Base-by-base conservation (phyloP, 2,329 filamentous ascomycete species). In the Basipetospora chlamydospora region DNA sequence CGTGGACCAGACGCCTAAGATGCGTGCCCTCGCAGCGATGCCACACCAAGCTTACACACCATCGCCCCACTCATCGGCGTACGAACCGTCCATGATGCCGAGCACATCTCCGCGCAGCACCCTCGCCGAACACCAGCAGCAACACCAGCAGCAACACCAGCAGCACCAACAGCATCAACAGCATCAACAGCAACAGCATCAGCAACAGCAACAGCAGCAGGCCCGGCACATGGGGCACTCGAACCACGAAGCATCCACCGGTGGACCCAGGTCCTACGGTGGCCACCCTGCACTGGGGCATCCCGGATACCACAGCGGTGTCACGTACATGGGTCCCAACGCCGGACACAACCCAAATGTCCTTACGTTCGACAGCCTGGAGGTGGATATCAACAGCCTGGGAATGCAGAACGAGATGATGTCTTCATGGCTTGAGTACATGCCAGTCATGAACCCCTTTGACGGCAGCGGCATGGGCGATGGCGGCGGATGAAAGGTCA, bases 331-430 rank as follows among this genome's bases (percentile, higher is more conserved):
- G 30, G 12, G 17, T 8, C 12, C 12, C 12, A 33, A 21, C 17
- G 15, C 9, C 36, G 41, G 51, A 35, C 15, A 47, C 40, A 17
- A 49, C 37, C 57, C 61, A 42, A 59, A 67, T 32, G 57, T 59
- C 43, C 78, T 86, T 57, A 76, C 80, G 42, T 82, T 87, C 44
- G 75, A 84, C 50, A 79, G 73, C 41, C 80, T 83, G 43, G 80
- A 87, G 44, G 73, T 88, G 23, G 80, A 87, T 43, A 79, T 87
- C 63, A 73, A 70, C 17, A 60, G 71, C 4, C 57, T 86, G 13
- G 76, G 73, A 0, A 42, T 66, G 26, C 58, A 61, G 2, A 69
- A 74, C 12, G 78, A 83, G 29, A 70, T 83, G 56, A 73, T 80
- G 64, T 73, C 77, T 1, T 57, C 57, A 3, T 87, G 80, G 78